Base-by-base conservation (phyloP, 23 red algal species). In the Chondrus crispus region DNA sequence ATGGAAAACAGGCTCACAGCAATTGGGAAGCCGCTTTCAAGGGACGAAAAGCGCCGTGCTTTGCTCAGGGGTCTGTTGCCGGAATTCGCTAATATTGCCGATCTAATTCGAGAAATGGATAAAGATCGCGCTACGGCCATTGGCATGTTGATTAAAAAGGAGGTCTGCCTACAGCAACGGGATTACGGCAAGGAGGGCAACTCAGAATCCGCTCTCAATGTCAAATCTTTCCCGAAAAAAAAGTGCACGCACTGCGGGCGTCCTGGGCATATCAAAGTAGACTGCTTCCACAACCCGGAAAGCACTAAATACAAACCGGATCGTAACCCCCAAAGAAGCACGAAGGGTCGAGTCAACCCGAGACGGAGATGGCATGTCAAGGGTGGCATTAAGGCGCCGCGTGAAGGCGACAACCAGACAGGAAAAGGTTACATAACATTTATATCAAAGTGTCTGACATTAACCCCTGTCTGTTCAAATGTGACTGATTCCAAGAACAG, bases 221-320 rank as follows among this genome's bases (percentile, higher is more conserved):
- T n/a, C n/a, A 14, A n/a, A 14, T 14, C 0, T 18, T 18, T 55
- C 16, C 16, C 0, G 51, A 6, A 13, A 0, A 66, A 8, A 66
- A 66, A 1, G 60, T 66, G 26, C 60, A 22, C 26, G 26, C 18
- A 66, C 18, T 66, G 60, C 18, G 18, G 7, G 26, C 0, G 0
- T 19, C 26, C 26, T 55, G 1, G 51, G 1, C 51, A 83, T 33
- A 62, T 54, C 48, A 83, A 83, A 51, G 14, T 60, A 5, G 45
- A 83, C 49, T 35, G 49, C 40, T 83, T 33, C 37, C 48, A 6
- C 4, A 83, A 83, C 53, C 51, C 79, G 54, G 79, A 63, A 32
- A 83, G 79, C 33, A 62, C 48, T 1, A 83, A 62, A 51, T 83
- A 83, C 30, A 55, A 55, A n/a, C 51, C 51, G 16, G 51, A 55